Evolutionary conservation across 192 early-diverging fungal species (phyloP).

Genomic region (Kickxella alabastrina): DNA sequence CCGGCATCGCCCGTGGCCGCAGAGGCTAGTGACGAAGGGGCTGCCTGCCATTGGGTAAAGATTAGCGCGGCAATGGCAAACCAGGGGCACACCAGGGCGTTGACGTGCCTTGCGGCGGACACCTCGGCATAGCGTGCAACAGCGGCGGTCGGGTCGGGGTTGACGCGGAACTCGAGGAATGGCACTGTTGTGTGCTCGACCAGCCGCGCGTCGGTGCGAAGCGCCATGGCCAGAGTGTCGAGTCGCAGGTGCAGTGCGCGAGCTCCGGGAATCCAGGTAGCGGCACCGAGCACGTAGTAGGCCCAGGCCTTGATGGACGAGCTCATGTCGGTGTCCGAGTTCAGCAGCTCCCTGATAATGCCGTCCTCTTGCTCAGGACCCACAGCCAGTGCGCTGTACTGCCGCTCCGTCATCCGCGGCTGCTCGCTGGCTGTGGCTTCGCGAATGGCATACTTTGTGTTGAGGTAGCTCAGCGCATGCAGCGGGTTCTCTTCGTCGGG

Average conservation of each 20-base stretch:
- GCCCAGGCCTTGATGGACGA: conserved; percentile 46
- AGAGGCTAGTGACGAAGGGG: conserved; percentile 40
- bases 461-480: conserved; percentile 50
- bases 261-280: conserved; percentile 47
- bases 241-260: conserved; percentile 47
- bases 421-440: conserved; percentile 45
- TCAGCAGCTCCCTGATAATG: conserved; percentile 34
- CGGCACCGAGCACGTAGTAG: conserved; percentile 46
- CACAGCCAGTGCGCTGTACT: conserved; percentile 34
- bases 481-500: conserved; percentile 48
- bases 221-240: conserved; percentile 45
- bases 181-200: conserved; percentile 52
- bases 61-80: conserved; percentile 40
- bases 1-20: conserved; percentile 31
- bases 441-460: conserved; percentile 53
- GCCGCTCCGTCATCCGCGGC: conserved; percentile 34
- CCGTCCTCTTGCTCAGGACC: conserved; percentile 37
- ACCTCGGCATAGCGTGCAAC: conserved; percentile 48
- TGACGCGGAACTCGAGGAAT: conserved; percentile 51
- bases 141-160: conserved; percentile 34
- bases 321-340: conserved; percentile 13
- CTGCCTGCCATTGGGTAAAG: conserved; percentile 49
- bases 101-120: conserved; percentile 31
- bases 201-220: conserved; percentile 43
- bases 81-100: conserved; percentile 44